These are phyloP conservation scores for Coleophoma eucalyptorum DNA, from an alignment of 2,329 filamentous ascomycete genomes.

Conservation along the genomic window DNA sequence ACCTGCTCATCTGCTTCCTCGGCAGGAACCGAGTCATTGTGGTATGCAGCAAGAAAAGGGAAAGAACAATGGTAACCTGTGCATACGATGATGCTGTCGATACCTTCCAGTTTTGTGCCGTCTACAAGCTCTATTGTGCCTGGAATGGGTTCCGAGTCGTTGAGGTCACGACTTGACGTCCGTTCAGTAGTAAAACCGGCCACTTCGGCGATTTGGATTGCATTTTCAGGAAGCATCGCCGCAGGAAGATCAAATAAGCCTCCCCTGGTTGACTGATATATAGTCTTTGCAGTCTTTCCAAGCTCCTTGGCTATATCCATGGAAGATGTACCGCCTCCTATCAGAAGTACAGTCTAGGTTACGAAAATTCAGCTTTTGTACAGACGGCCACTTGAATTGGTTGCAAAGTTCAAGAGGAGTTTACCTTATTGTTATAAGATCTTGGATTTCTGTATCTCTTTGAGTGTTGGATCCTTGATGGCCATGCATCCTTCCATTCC, in stretches of 20 bases:
- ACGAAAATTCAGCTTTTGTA: too few species aligned
- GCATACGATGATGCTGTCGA: slow-evolving; percentile 60
- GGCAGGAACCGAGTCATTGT: slow-evolving; percentile 31
- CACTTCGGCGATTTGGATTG: slow-evolving; percentile 14
- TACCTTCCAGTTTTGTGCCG: slow-evolving; percentile 45
- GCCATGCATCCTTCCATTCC: slow-evolving; percentile 51
- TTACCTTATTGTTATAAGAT: slow-evolving; percentile 49
- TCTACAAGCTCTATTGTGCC: slow-evolving; percentile 36
- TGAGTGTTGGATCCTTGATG: slow-evolving; percentile 57
- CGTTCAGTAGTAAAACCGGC: slow-evolving; percentile 1
- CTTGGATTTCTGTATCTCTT: slow-evolving; percentile 66
- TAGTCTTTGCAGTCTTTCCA: slow-evolving; percentile 12
- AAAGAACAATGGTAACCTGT: slow-evolving; percentile 68
- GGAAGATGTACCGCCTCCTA: slow-evolving; percentile 52
- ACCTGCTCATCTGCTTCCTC: slow-evolving; percentile 46
- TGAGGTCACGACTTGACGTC: background rate
- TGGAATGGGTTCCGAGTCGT: background rate
- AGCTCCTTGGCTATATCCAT: slow-evolving; percentile 24
- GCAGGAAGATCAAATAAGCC: slow-evolving; percentile 18
- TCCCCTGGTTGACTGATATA: slow-evolving; percentile 21
- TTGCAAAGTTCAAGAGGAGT: too few species aligned
- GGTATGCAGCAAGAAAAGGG: slow-evolving; percentile 53
- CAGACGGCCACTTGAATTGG: too few species aligned
- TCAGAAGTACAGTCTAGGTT: slow-evolving; percentile 37
- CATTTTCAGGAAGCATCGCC: slow-evolving; percentile 11